A percentile compares a stretch with the other conserved stretches of the same genome.
Conservation (phyloP, 2,329 filamentous ascomycete species). For the Cordyceps sp. region DNA sequence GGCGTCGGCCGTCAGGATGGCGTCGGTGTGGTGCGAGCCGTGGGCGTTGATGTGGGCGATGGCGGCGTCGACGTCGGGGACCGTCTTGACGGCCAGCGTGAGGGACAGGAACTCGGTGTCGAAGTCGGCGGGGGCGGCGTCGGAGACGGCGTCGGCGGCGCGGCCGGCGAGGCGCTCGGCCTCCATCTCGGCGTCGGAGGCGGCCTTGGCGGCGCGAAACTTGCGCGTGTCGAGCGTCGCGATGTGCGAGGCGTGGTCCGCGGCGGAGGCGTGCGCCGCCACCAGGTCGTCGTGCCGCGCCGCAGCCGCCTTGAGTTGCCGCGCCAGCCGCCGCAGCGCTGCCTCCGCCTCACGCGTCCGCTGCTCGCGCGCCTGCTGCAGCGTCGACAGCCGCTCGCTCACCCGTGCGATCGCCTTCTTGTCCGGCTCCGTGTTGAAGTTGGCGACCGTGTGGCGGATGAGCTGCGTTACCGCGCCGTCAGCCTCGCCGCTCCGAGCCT, state of each 20-base stretch:
- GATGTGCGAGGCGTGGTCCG: slow-evolving; percentile 70
- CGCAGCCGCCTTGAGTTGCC: slow-evolving; percentile 57
- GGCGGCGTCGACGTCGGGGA: slow-evolving; percentile 52
- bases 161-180: slow-evolving; percentile 78
- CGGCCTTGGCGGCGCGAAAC: slow-evolving; percentile 85
- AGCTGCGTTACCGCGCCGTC: neutral
- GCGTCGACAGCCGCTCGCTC: slow-evolving; percentile 62
- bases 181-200: slow-evolving; percentile 80
- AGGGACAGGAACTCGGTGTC: slow-evolving; percentile 81
- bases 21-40: slow-evolving; percentile 88
- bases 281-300: slow-evolving; percentile 65
- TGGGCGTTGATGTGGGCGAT: slow-evolving; percentile 82
- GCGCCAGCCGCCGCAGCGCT: slow-evolving; percentile 54
- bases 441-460: slow-evolving; percentile 71
- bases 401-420: slow-evolving; percentile 71
- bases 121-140: slow-evolving; percentile 56
- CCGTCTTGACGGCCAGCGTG: slow-evolving; percentile 67
- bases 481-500: neutral
- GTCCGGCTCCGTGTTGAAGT: slow-evolving; percentile 91
- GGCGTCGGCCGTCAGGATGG: slow-evolving; percentile 58
- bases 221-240: slow-evolving; percentile 81
- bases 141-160: slow-evolving; percentile 51
- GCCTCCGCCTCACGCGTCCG: slow-evolving; percentile 55
- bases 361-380: slow-evolving; percentile 70
- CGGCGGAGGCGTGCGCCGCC: slow-evolving; percentile 56